Percentiles rank a stretch among this genome's conserved stretches.
phyloP scores from a whole-genome alignment of 2,329 filamentous ascomycete species.

The Pseudogymnoascus sp. region DNA sequence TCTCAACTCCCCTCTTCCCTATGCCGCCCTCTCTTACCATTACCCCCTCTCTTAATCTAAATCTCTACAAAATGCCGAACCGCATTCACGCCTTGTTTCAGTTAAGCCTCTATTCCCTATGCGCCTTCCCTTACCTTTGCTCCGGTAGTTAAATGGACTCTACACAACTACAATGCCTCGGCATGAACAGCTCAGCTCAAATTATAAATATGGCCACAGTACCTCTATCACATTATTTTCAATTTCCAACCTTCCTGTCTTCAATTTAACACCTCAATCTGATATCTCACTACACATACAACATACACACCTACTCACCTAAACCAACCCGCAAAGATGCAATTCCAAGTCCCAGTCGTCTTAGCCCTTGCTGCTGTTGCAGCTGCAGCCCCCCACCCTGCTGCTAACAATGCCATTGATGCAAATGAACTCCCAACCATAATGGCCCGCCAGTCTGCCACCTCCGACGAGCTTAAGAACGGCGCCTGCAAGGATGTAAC shows the following conservation, averaged over 20 bases:
- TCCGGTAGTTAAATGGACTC: not conserved
- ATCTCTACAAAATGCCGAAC: not conserved
- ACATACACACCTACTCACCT: not conserved
- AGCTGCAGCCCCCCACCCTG: not conserved
- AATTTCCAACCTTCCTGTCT: not conserved
- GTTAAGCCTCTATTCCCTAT: too few relatives aligned
- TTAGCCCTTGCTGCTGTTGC: not conserved
- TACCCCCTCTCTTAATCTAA: not conserved
- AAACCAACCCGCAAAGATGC: not conserved
- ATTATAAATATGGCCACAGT: not conserved
- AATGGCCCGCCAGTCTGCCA: not conserved
- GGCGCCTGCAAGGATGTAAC: conserved; percentile 33
- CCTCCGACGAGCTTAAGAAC: conserved; percentile 14
- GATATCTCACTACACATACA: not conserved
- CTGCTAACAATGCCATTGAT: not conserved
- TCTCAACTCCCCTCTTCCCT: not conserved
- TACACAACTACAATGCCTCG: not conserved
- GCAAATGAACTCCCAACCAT: not conserved
- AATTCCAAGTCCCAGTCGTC: not conserved
- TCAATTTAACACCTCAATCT: not conserved
- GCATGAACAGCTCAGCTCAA: not conserved
- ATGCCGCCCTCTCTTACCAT: not conserved
- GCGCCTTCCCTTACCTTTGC: too few relatives aligned
- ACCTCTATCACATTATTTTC: not conserved
- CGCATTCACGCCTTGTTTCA: not conserved